Evolutionary conservation across 177 flowering plant species (phyloP), one percentile per base, ranked within the genome.

Genomic region (Telopea speciosissima): DNA sequence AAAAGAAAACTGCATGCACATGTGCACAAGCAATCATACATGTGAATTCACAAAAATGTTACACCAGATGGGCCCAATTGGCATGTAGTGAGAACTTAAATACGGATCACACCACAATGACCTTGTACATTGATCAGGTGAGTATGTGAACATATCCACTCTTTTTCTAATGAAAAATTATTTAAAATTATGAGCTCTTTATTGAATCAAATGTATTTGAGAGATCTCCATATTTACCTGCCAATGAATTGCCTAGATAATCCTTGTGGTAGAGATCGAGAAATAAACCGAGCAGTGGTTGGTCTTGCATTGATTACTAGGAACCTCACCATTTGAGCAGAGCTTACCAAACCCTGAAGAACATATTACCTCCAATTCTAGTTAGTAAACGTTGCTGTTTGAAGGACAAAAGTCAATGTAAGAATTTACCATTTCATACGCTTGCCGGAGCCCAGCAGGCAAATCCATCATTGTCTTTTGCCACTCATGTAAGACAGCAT

Each of bases 401-500:
- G 33, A 36, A 69, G 44, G 14, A 13, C 63, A 40, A 19, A 21
- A 8, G 44, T 8, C 59, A 19, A 78, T 45, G 62, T 7, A 58
- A 16, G 8, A 70, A 24, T 33, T 69, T 73, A 93, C 99, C 99
- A 96, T 96, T 79, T 96, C 97, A 84, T 83, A 96, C 68, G 97
- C 97, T 80, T 96, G 99, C 1, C 92, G 89, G 19, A 96, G 75
- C 63, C 99, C 99, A 76, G 92, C 90, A 74, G 99, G 99, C 78
- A 96, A 85, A 85, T 93, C 96, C 91, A 87, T 83, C 87, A 91
- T 82, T 28, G 99, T 96, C 81, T 85, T 93, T 61, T 88, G 88
- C 99, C 99, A 96, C 80, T 96, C 99, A 78, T 90, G 88, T 75
- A 96, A 75, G 45, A 96, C 92, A 1, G 99, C 95, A 74, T 93